Conservation (phyloP, 805 yeast species). For the Komagataella populi region DNA sequence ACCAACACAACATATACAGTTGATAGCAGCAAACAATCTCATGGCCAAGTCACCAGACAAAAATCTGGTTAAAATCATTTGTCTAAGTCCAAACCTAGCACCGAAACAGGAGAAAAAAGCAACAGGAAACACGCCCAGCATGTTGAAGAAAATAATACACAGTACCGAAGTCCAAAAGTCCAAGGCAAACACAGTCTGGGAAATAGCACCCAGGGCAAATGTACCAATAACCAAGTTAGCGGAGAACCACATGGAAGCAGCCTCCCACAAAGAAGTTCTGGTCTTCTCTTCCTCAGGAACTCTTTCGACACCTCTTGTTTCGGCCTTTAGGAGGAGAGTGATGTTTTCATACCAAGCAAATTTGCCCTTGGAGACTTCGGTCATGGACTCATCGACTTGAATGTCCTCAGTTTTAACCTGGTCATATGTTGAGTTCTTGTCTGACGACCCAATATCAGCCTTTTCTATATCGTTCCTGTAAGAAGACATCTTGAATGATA, state of each 20-base stretch:
- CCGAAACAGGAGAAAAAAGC: slow-evolving; percentile 80
- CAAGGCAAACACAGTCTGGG: slow-evolving; percentile 45
- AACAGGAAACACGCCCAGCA: slow-evolving; percentile 65
- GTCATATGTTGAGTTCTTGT: not conserved
- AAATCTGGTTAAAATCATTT: slow-evolving; percentile 70
- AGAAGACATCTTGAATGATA: not conserved
- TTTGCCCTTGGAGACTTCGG: slow-evolving; percentile 7
- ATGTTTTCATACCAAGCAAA: slow-evolving; percentile 9
- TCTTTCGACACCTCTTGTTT: slow-evolving; percentile 68
- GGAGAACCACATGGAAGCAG: slow-evolving; percentile 84
- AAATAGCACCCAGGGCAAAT: slow-evolving; percentile 62
- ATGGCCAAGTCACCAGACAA: slow-evolving; percentile 65
- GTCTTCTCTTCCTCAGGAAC: slow-evolving; percentile 69
- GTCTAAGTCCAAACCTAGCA: slow-evolving; percentile 75
- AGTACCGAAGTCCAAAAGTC: slow-evolving; percentile 63
- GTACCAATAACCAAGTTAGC: slow-evolving; percentile 85
- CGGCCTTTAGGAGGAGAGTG: slow-evolving; percentile 25
- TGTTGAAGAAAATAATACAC: slow-evolving; percentile 56
- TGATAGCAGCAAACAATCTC: slow-evolving; percentile 65
- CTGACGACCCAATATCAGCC: not conserved
- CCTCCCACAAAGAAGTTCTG: slow-evolving; percentile 49
- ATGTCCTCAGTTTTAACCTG: not conserved
- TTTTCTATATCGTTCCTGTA: not conserved
- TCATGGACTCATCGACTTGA: slow-evolving; percentile 1
- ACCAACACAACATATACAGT: slow-evolving; percentile 79